Evolutionary conservation across 768 basidiomycete species (phyloP), one percentile per base, ranked within the genome.

Genomic region (Phlegmacium glaucopus): DNA sequence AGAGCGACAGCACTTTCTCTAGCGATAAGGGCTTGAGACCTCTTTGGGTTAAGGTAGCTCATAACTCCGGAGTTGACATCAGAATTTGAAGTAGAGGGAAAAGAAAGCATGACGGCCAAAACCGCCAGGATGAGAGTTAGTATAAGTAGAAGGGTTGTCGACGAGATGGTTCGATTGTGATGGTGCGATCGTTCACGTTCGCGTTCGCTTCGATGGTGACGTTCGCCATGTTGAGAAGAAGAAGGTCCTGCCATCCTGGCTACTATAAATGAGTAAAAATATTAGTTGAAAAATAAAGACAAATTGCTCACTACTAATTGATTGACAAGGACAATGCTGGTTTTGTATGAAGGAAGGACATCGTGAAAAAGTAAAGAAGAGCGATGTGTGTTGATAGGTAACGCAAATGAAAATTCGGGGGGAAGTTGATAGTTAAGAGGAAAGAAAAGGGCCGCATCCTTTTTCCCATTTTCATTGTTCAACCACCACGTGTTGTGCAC

Each of bases 221-320:
- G 80, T 54, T 83, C 82, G 48, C 74, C 83, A 62, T 83, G 82
- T 56, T 88, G 88, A 26, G 89, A 90, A 18, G 89, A 89, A 26
- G 87, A 89, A 44, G 88, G 88, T 68, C 88, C 82, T 51, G 89
- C 89, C 89, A 92, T 92, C 76, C 85, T 86, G 70, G 80, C 83
- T 82, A 53, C 59, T 57, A 51, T 47, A 43, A 47, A 75, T 77
- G 39, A 12, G 16, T 13, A 18, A 40, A 52, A 25, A 28, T 15
- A 44, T 35, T 26, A 27, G 57, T 30, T 42, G 11, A 38, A 13
- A 38, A 18, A 29, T 53, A 52, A 42, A 44, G 42, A 34, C 12
- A 22, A 22, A 5, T 22, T 39, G 64, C 66, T 46, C 54, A 77
- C 75, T 72, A 69, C 75, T 77, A 55, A 75, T 71, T 53, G 76